Evolutionary conservation across 2,329 filamentous ascomycete species (phyloP), one percentile per base, ranked within the genome.

Genomic region (Xylaria sp.): DNA sequence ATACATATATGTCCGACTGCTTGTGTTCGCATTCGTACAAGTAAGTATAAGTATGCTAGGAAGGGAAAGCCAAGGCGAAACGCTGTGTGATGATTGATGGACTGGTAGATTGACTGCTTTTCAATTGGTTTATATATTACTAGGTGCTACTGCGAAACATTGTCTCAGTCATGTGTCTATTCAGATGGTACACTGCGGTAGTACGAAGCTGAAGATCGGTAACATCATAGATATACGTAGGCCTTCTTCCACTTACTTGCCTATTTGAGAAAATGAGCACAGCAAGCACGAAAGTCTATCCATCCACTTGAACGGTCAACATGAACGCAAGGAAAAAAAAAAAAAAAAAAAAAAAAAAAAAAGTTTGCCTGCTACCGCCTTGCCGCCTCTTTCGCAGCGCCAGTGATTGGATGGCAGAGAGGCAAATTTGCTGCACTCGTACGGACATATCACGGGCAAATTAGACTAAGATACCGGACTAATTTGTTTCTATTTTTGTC

Each of bases 401-500:
- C n/a, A 33, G 45, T 38, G 53, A 61, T 64, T 64, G 62, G 62
- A 25, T 33, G 9, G 45, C 6, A 57, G 38, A 53, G n/a, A 47
- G 38, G 53, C 47, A 64, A 61, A 64, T 60, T 63, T 56, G 50
- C 60, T 60, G 47, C 55, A 37, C 21, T 25, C 23, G 21, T 19
- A 31, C 23, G 47, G 9, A 3, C 17, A 17, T 56, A 57, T 52
- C 49, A 40, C 53, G 53, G 53, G 37, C 47, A 58, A 57, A 43
- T 12, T 19, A 2, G 40, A 17, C 31, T 19, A 14, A 38, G 5
- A 25, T 53, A 6, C 25, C 9, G 12, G 47, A 55, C 59, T 65
- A 65, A 65, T 65, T 65, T 72, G 70, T 67, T 72, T 63, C 71
- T 72, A 72, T 71, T 71, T 69, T 55, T 45, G 60, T 62, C 50